These are phyloP conservation scores for Rhodosporidiobolus odoratus DNA, from an alignment of 768 basidiomycete species.

Conservation along the genomic window DNA sequence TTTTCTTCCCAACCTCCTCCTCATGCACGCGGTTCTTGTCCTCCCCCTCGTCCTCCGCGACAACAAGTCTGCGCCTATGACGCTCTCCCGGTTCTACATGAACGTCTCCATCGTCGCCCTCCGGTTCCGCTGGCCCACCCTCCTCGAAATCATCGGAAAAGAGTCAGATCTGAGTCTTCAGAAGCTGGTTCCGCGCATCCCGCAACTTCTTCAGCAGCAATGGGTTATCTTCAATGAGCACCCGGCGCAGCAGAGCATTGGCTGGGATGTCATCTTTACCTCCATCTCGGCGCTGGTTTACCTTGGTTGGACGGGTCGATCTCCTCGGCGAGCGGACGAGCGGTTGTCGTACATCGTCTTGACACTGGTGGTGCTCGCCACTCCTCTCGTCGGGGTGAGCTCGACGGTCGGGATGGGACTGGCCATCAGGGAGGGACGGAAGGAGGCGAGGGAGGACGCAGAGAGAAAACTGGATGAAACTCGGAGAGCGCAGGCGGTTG, in stretches of 20 bases:
- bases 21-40: slow-evolving; percentile 59
- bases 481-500: neutral
- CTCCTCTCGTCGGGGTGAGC: slow-evolving; percentile 20
- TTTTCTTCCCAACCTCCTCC: slow-evolving; percentile 59
- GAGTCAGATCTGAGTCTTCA: slow-evolving; percentile 1
- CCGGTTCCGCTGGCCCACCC: slow-evolving; percentile 18
- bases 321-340: neutral
- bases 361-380: neutral
- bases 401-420: slow-evolving; percentile 8
- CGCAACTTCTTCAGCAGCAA: neutral
- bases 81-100: slow-evolving; percentile 22
- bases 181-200: neutral
- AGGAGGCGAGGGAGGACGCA: slow-evolving; percentile 16
- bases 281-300: slow-evolving; percentile 18
- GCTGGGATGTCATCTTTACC: slow-evolving; percentile 38
- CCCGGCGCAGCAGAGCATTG: slow-evolving; percentile 40
- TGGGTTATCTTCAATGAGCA: slow-evolving; percentile 17
- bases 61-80: neutral
- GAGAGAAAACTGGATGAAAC: neutral
- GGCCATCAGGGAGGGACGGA: slow-evolving; percentile 22
- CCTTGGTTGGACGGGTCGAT: neutral
- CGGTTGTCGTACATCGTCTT: neutral
- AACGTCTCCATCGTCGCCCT: slow-evolving; percentile 25
- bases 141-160: slow-evolving; percentile 8
- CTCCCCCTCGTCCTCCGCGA: slow-evolving; percentile 52